A percentile compares a stretch with the other conserved stretches of the same genome.
Conservation (phyloP, 2,329 filamentous ascomycete species). For the Aspergillus quadricinctus region DNA sequence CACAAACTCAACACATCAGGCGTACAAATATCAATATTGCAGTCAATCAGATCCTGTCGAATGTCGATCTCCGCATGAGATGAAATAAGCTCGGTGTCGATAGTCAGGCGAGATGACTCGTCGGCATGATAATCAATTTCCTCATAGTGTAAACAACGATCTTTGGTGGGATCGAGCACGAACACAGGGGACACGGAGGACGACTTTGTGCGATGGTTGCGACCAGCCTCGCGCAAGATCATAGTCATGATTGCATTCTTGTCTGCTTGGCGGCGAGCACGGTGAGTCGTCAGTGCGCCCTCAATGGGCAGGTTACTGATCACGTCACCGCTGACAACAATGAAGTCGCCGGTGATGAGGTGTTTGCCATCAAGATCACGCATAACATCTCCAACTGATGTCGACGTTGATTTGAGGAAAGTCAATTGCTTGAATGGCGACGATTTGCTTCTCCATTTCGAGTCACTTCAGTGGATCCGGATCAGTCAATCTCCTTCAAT, state of each 20-base stretch:
- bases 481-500: constrained; percentile 1
- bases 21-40: constrained; percentile 94
- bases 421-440: constrained; percentile 78
- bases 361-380: constrained; percentile 85
- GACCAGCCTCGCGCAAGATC: constrained; percentile 74
- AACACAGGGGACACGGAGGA: constrained; percentile 76
- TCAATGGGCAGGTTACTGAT: constrained; percentile 88
- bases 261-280: constrained; percentile 72
- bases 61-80: constrained; percentile 73
- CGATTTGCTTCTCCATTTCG: constrained; percentile 68
- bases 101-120: constrained; percentile 53
- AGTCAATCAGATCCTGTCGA: constrained; percentile 84
- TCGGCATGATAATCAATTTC: constrained; percentile 67
- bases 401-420: constrained; percentile 81
- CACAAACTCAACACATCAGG: constrained; percentile 91
- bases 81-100: constrained; percentile 76
- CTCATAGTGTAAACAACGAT: constrained; percentile 88
- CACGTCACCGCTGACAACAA: constrained; percentile 88
- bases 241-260: constrained; percentile 98
- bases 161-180: constrained; percentile 73
- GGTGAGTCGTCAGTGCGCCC: constrained; percentile 69
- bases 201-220: constrained; percentile 70
- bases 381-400: constrained; percentile 88
- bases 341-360: constrained; percentile 83
- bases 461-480: constrained; percentile 45